These are phyloP conservation scores for Gamsiella multidivaricata DNA, from an alignment of 192 early-diverging fungal species.

Conservation along the genomic window DNA sequence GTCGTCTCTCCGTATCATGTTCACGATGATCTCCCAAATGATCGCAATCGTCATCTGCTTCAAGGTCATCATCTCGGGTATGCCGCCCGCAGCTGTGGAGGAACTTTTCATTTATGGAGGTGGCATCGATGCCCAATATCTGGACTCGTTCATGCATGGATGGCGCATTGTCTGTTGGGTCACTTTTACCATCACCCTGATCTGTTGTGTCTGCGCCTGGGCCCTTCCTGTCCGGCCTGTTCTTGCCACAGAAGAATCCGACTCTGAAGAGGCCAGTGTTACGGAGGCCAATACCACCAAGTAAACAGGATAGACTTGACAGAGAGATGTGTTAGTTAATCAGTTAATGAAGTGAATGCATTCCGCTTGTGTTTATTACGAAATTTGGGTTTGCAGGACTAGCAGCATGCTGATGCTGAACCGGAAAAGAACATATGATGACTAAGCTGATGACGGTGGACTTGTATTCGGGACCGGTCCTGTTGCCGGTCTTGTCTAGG, in stretches of 20 bases:
- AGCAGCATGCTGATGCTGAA: too few relatives aligned
- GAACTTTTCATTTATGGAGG: constrained; percentile 47
- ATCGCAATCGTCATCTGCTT: constrained; percentile 54
- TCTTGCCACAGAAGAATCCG: constrained; percentile 18
- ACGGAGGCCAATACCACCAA: background rate
- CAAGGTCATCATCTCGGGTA: constrained; percentile 46
- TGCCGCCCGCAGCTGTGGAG: constrained; percentile 44
- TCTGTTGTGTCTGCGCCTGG: constrained; percentile 41
- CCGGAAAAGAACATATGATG: too few relatives aligned
- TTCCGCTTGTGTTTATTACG: too few relatives aligned
- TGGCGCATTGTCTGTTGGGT: constrained; percentile 48
- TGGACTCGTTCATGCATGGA: constrained; percentile 44
- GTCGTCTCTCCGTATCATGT: constrained; percentile 53
- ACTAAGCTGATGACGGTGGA: too few relatives aligned
- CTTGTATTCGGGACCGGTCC: too few relatives aligned
- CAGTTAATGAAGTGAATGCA: too few relatives aligned
- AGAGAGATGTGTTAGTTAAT: too few relatives aligned
- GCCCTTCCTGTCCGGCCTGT: constrained; percentile 29
- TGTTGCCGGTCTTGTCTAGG: too few relatives aligned
- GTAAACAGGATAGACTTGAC: too few relatives aligned
- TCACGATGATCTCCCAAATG: constrained; percentile 53
- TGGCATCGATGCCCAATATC: constrained; percentile 31
- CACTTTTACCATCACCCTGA: constrained; percentile 39
- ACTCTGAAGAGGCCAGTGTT: background rate
- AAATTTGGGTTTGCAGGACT: too few relatives aligned